phyloP scores from a whole-genome alignment of 139 green algal genomes.

The Coccomyxa sp. region DNA sequence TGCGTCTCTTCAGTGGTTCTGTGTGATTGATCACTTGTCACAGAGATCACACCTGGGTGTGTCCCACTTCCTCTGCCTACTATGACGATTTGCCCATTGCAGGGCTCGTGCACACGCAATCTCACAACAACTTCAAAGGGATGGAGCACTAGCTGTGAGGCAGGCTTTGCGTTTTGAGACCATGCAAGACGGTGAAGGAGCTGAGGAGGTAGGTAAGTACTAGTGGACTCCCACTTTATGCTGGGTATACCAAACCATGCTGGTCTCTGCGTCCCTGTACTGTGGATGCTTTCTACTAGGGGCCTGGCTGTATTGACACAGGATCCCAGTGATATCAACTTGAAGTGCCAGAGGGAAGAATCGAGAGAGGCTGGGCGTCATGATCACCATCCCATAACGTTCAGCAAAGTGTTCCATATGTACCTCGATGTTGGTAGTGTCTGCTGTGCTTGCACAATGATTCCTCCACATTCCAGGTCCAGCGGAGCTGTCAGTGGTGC shows the following conservation, averaged over 20 bases:
- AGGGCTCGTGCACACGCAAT: not conserved
- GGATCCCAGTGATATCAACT: too few species aligned
- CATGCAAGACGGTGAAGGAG: not conserved
- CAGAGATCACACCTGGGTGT: not conserved
- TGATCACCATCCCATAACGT: too few species aligned
- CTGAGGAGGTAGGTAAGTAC: not conserved
- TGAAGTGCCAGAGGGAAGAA: too few species aligned
- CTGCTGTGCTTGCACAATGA: too few species aligned
- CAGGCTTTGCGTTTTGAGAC: not conserved
- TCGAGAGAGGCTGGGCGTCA: too few species aligned
- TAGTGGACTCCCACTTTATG: too few species aligned
- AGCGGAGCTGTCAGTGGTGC: constrained; percentile 72
- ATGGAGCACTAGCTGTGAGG: not conserved
- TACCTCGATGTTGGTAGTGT: too few species aligned
- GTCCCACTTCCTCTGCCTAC: not conserved
- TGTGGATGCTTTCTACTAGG: too few species aligned
- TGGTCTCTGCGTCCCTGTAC: too few species aligned
- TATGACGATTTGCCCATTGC: not conserved
- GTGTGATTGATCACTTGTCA: not conserved
- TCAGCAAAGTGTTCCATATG: too few species aligned
- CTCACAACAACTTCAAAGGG: not conserved
- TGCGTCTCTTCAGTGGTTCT: not conserved
- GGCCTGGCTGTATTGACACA: too few species aligned
- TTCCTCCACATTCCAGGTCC: not conserved
- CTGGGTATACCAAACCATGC: too few species aligned